A percentile compares a stretch with the other conserved stretches of the same genome.
These are phyloP conservation scores for Inga oerstediana DNA, from an alignment of 306 rosid species.

Conservation along the genomic window DNA sequence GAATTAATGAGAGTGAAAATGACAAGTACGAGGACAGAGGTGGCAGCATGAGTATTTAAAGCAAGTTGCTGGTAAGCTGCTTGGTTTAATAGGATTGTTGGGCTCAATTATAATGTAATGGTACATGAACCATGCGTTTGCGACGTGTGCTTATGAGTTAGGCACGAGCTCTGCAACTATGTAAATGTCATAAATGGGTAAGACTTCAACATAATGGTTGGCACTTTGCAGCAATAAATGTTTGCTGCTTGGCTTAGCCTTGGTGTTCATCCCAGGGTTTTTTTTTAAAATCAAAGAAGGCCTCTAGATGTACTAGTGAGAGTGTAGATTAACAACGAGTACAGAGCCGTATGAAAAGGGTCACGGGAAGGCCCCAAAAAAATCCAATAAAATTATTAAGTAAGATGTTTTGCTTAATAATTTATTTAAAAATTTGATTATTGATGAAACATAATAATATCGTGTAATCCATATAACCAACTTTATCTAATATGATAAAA, in stretches of 20 bases:
- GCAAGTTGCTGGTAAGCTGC: not conserved
- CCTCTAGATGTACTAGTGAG: no score
- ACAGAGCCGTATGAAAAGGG: no score
- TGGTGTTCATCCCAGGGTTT: no score
- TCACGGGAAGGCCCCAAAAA: accelerated
- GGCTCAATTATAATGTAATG: not conserved
- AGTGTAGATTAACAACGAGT: no score
- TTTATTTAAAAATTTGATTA: no score
- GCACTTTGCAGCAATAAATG: not conserved
- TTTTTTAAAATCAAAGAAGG: no score
- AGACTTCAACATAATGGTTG: no score
- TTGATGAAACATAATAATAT: no score
- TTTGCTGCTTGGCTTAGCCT: no score
- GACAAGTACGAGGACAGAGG: not conserved
- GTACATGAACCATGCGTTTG: not conserved
- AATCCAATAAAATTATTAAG: no score
- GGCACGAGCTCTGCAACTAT: not conserved
- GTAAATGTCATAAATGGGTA: not conserved
- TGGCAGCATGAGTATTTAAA: not conserved
- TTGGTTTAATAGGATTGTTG: not conserved
- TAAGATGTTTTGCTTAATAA: no score
- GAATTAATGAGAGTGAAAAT: not conserved
- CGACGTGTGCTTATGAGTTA: not conserved
- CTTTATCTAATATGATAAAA: no score
- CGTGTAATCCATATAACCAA: accelerated